Evolutionary conservation across 495 filamentous ascomycete species (phyloP), one percentile per base, ranked within the genome.

Genomic region (Penicillium canariense): DNA sequence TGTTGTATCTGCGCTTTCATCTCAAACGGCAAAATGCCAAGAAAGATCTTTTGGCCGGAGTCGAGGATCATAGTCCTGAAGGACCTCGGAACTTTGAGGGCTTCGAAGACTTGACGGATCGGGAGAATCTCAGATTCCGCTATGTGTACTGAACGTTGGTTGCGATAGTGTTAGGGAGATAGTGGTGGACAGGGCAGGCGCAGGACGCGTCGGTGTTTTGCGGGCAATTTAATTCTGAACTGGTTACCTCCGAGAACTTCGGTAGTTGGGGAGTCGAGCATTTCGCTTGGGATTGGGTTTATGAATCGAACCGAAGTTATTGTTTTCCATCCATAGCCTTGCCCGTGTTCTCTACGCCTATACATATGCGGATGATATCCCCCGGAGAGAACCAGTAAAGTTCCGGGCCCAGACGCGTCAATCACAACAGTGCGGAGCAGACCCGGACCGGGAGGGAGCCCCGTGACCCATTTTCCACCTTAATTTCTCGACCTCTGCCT

Each of bases 41-140:
- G 57, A 76, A 77, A 64, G 72, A 74, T 36, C 49, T 61, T 3
- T 28, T 71, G 18, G 20, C 68, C 27, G 56, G 46, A 3, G 69
- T 66, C 20, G 53, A 56, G 0, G 69, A 66, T 0, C n/a, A 67
- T 6, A 52, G 45, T 32, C 55, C 64, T 10, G 63, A 58, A 3
- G 70, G 66, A 46, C 58, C 64, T 4, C 63, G 63, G 32, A 49
- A 73, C 8, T 44, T 67, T 5, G 68, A 70, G 57, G 72, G 70
- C 3, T 81, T 78, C 63, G 75, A 75, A 49, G 77, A 79, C 55
- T 67, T 74, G 27, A 80, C 77, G 0, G 77, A 80, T 48, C 66
- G 63, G 48, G 70, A 78, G 61, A 78, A 80, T 52, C 43, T 74
- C 23, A 64, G 72, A 15, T 78, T 80, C 60, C 66, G 72, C n/a